Base-by-base conservation (phyloP, 1,284 basidiomycete species). In the Golubevia pallescens region DNA sequence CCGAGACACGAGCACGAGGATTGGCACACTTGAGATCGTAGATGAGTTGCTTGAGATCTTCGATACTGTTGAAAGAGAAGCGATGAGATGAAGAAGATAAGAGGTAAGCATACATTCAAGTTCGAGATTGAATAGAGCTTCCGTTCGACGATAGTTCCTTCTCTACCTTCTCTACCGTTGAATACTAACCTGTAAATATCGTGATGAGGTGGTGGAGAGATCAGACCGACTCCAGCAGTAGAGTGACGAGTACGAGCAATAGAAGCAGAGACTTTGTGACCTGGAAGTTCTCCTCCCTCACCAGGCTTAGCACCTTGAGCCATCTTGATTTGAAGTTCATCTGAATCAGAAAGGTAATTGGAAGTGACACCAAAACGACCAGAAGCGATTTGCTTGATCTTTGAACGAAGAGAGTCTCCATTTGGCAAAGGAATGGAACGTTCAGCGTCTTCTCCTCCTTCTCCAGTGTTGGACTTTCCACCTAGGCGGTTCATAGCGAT, bases 291-390 rank as follows among this genome's bases (percentile, higher is more conserved):
- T 66, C 80, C 80, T 66, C 80, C 80, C 70, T 81, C 80, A 70
- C 78, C 80, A 16, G 80, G 80, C 78, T 81, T 80, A 66, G 80
- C 80, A 63, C 80, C 80, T 65, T 81, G 80, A 6, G 80, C 80
- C 71, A 81, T 78, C 78, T 80, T 81, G 74, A 81, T 81, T 72
- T 81, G 79, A 52, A 81, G 73, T 71, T 81, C 78, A 69, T 81
- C 79, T 42, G 75, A 67, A 69, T 81, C 79, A 58, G 79, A 74
- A 55, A 81, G 73, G 67, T 81, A 80, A 74, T 77, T 75, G 66
- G 64, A 68, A 61, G 80, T 81, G 5, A 80, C 80, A 73, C 80
- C 80, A 64, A 81, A 80, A 19, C 80, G 78, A 58, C 80, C 78
- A 48, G 80, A 80, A 57, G 78, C 80, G 42, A 82, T 79, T 73